Base-by-base conservation (phyloP, 2,329 filamentous ascomycete species). In the Pezicula neosporulosa region DNA sequence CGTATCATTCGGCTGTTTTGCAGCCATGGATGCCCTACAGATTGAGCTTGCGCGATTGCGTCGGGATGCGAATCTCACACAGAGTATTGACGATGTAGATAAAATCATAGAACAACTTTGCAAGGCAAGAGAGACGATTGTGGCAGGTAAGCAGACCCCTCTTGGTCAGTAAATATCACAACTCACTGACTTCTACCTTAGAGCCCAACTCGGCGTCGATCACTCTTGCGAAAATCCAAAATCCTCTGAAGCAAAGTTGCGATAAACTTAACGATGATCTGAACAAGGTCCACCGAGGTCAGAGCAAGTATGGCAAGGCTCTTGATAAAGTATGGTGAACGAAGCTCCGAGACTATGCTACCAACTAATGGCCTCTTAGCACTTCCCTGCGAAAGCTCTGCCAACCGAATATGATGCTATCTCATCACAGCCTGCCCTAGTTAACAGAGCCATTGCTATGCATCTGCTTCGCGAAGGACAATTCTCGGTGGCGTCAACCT, bases 391-490 rank as follows among this genome's bases (percentile, higher is more conserved):
- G 24, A 86, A 86, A 71, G 80, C 82, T 13, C 83, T 93, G 0
- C 88, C 86, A 13, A 87, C 84, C 63, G 88, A 92, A 52, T 85
- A 90, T 62, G 90, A 96, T 69, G 87, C 85, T 33, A 83, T 97
- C 68, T 85, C 83, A 1, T 81, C 85, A 18, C 85, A 95, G 58
- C 80, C 87, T 4, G 76, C 80, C 15, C 77, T 97, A 12, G 90
- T 97, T 66, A 95, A 97, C 71, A 84, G 92, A 51, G 93, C 94
- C 6, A 95, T 99, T 61, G 89, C 89, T 9, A 97, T 97, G 91
- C 94, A 99, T 66, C 80, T 99, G 19, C 80, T 99, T 37, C 89
- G 94, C 38, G 93, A 97, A 72, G 94, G 94, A 45, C 89, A 96
- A 66, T 99, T 99, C 69, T 80, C 78, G 19, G 92, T 96, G 2